These are phyloP conservation scores for Blastocystis sp. DNA, from an alignment of 352 stramenopile genomes.

Conservation along the genomic window DNA sequence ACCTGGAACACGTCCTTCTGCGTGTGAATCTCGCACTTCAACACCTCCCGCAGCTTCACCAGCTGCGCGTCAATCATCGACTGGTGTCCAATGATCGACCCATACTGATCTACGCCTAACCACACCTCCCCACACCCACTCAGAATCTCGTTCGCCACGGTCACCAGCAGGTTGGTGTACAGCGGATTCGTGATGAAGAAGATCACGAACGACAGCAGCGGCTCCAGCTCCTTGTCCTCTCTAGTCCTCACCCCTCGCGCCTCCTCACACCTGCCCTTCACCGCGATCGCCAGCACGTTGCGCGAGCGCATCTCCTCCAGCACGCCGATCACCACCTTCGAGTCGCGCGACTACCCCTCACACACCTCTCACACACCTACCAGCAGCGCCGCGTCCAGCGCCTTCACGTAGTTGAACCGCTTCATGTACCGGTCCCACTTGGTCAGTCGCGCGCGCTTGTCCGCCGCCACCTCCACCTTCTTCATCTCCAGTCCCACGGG, in stretches of 20 bases:
- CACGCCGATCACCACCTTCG: slow-evolving; percentile 27
- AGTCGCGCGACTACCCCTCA: not conserved
- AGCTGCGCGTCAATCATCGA: slow-evolving; percentile 57
- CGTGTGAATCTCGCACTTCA: slow-evolving; percentile 34
- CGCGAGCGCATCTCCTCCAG: slow-evolving; percentile 50
- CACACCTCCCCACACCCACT: not conserved
- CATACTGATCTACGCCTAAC: slow-evolving; percentile 38
- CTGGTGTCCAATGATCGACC: not conserved
- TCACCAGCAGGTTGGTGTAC: slow-evolving; percentile 25
- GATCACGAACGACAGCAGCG: slow-evolving; percentile 45
- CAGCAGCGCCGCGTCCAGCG: slow-evolving; percentile 50
- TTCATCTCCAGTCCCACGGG: slow-evolving; percentile 14
- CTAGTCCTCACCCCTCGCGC: not conserved
- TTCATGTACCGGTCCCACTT: slow-evolving; percentile 54
- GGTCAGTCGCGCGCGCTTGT: not conserved
- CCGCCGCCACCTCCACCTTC: slow-evolving; percentile 56
- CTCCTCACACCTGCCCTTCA: slow-evolving; percentile 4
- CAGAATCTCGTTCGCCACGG: slow-evolving; percentile 14
- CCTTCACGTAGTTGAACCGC: slow-evolving; percentile 69
- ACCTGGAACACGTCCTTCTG: slow-evolving; percentile 43
- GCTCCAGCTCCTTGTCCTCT: slow-evolving; percentile 52
- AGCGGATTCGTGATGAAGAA: slow-evolving; percentile 30
- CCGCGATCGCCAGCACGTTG: slow-evolving; percentile 22
- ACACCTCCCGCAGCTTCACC: slow-evolving; percentile 15
- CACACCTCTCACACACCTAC: not conserved